Base-by-base conservation (phyloP, 2,329 filamentous ascomycete genomes). In the Myriosclerotinia scirpicola region DNA sequence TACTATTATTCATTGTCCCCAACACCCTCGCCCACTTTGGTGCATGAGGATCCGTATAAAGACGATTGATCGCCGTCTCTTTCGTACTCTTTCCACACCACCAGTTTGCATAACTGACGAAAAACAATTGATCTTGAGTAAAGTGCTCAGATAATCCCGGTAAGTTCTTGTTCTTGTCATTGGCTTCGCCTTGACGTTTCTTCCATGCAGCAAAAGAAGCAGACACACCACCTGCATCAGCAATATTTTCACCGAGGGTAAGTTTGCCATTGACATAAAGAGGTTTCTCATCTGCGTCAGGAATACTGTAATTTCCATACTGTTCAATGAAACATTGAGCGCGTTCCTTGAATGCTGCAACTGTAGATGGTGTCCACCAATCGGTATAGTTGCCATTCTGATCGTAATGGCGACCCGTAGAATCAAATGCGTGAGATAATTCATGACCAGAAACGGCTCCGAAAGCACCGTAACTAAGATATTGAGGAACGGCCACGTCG, bases 171-270 rank as follows among this genome's bases (percentile, higher is more conserved):
- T 84, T 83, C 0, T 83, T 80, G 7, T 65, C 58, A 60, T 50
- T 60, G n/a, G 80, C 81, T 48, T 82, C 77, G 2, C 79, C 76
- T 42, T 85, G 82, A 14, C 82, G 82, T 69, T 83, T 84, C 74
- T 87, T 84, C 88, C 89, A 92, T 0, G 88, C 87, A 34, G 82
- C 79, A 73, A 85, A 91, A 0, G 87, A 81, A 0, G 87, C 85
- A 9, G 83, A 81, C 0, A 91, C 74, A 17, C 89, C 89, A 20
- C 88, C 88, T 0, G 88, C 86, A 75, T 91, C 89, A 1, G 88
- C 88, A 73, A 91, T 88, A 73, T 91, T 91, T 78, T 91, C 89
- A 26, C 85, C 86, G 2, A 90, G 78, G 0, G 88, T 91, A 17
- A 86, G 79, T 34, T 79, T 79, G 12, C 88, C 89, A 67, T 89